Evolutionary conservation across 106 monocot species (phyloP).

Genomic region (Dendrobium huoshanense): DNA sequence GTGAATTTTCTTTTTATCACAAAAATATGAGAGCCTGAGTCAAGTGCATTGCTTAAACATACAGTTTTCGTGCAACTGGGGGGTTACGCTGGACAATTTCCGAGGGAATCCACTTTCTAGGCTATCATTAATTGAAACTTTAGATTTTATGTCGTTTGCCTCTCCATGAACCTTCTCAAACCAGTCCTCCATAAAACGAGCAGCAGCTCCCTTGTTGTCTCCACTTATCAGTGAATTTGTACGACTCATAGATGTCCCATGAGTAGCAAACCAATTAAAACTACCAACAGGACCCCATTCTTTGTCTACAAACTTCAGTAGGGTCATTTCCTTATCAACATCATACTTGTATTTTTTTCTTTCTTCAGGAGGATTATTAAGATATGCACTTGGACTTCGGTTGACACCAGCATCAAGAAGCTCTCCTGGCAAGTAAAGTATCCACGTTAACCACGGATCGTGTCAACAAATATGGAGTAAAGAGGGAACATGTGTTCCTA

Average conservation of each 20-base stretch:
- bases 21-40: background rate
- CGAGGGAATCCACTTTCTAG: slow-evolving; percentile 19
- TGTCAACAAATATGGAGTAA: background rate
- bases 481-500: background rate
- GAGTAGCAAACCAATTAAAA: slow-evolving; percentile 98
- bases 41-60: slow-evolving; percentile 13
- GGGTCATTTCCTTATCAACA: slow-evolving; percentile 90
- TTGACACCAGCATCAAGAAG: slow-evolving; percentile 75
- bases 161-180: slow-evolving; percentile 27
- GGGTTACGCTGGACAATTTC: slow-evolving; percentile 51
- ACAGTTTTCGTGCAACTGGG: slow-evolving; percentile 42
- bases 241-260: slow-evolving; percentile 95
- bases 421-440: slow-evolving; percentile 52
- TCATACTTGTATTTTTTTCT: slow-evolving; percentile 56
- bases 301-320: slow-evolving; percentile 86
- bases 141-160: slow-evolving; percentile 4
- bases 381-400: slow-evolving; percentile 89
- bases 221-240: slow-evolving; percentile 86
- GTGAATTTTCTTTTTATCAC: background rate
- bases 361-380: slow-evolving; percentile 77
- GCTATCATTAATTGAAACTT: slow-evolving; percentile 12
- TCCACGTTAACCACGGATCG: background rate
- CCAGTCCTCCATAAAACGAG: slow-evolving; percentile 96
- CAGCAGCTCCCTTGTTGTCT: slow-evolving; percentile 98
- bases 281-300: slow-evolving; percentile 78